Evolutionary conservation across 2,329 filamentous ascomycete species (phyloP).

Genomic region (Trichoderma brevicompactum): DNA sequence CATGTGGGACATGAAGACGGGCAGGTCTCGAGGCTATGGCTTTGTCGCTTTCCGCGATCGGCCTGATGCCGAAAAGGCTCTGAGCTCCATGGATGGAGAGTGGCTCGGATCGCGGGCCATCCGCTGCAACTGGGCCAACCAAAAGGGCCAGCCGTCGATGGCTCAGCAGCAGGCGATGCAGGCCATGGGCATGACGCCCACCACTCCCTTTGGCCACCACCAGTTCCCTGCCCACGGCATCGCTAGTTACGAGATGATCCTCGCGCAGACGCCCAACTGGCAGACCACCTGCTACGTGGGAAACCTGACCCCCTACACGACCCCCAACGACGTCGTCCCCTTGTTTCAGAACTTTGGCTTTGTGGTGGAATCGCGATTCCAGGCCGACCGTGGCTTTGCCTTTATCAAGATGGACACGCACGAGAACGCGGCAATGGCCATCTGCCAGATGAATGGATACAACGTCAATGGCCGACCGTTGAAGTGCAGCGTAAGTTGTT

Average conservation of each 20-base stretch:
- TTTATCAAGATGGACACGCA: constrained; percentile 99
- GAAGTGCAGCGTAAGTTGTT: constrained; percentile 83
- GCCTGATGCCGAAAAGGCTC: constrained; percentile 88
- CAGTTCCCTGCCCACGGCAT: constrained; percentile 97
- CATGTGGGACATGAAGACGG: constrained; percentile 99
- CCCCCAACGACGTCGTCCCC: constrained; percentile 94
- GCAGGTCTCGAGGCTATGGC: constrained; percentile 93
- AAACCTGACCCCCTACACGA: constrained; percentile 96
- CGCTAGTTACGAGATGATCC: constrained; percentile 96
- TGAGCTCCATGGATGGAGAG: constrained; percentile 98
- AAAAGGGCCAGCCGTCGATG: constrained; percentile 99
- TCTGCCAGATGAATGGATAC: constrained; percentile 97
- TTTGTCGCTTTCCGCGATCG: constrained; percentile 98
- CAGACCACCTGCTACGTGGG: constrained; percentile 98
- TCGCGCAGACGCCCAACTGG: constrained; percentile 93
- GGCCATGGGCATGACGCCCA: constrained; percentile 97
- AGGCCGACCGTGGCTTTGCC: constrained; percentile 95
- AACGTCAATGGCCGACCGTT: constrained; percentile 95
- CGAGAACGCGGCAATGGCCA: constrained; percentile 97
- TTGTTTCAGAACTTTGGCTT: constrained; percentile 99
- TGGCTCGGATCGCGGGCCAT: constrained; percentile 98
- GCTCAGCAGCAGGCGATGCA: constrained; percentile 97
- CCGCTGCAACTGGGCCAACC: constrained; percentile 99
- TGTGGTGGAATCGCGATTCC: constrained; percentile 95
- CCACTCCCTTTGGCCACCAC: constrained; percentile 93